Evolutionary conservation across 129 eudicot genomes (phyloP), one percentile per base, ranked within the genome.

Genomic region (Glebionis coronaria): DNA sequence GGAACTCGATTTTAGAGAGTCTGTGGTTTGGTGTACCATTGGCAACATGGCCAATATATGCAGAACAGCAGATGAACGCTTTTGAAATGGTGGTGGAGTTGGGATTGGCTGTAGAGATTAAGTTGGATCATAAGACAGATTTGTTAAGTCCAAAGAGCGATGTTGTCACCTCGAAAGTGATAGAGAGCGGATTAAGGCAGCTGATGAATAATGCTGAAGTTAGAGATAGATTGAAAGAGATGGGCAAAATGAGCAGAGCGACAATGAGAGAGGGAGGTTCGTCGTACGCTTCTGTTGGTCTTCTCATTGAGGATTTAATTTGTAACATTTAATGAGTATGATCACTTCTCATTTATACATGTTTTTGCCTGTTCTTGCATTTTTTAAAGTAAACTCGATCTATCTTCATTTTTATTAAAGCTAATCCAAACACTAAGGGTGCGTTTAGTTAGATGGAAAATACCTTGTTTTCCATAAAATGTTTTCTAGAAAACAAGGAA

Each of bases 1-100:
- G 87, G 87, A 84, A 85, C 70, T 85, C 87, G 40, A 62, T 79
- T 3, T 68, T 81, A 63, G 85, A 84, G 75, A 84, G 85, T 70
- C 21, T 80, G 8, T 77, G 81, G 76, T 76, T 42, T 44, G 86
- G 83, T 54, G 83, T 80, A 20, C 85, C 88, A 9, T 7, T 55
- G 57, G 84, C 84, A 0, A 28, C 72, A 10, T 76, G 83, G 73
- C 83, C 87, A 2, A 20, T 74, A 1, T 78, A 69, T 9, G 83
- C 83, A 0, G 87, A 82, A 46, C 83, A 82, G 12, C 83, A 74
- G 14, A 11, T 78, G 56, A 82, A 82, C 25, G 83, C 79, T n/a
- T 82, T 78, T 78, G 54, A 46, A 19, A 44, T 72, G 69, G 81
- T 78, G 61, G 76, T 61, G 82, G 84, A 84, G 23, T 12, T 80